Evolutionary conservation across 2,329 filamentous ascomycete genomes (phyloP), one percentile per base, ranked within the genome.

Genomic region (Penicillium crustosum): DNA sequence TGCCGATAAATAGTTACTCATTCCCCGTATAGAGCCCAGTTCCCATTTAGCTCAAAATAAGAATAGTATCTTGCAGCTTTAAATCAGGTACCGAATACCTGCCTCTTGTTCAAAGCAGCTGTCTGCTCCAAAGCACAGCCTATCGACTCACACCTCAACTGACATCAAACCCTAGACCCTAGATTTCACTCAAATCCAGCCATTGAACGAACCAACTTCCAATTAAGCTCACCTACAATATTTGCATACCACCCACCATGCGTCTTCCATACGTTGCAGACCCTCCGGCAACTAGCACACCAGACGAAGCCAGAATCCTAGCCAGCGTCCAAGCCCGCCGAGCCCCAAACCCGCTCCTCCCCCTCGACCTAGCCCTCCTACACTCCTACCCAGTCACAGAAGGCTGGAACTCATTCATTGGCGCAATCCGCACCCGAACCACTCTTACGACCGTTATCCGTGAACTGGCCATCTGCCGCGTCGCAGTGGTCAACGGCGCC

Each of bases 391-490:
- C 81, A 3, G 76, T 85, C 15, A 78, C 82, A 42, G 81, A 85
- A 67, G 83, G 83, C 53, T 86, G 83, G 81, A 85, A 85, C 68
- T 75, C 78, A 21, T 84, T 85, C 64, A 75, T 85, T 33, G 81
- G 81, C 42, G 76, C 82, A 38, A 82, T 86, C 44, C 80, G 83
- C 44, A 83, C 80, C 1, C 72, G 75, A 57, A 85, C 81, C 6
- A 79, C 76, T 13, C 73, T 85, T 3, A 68, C 80, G 3, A 72
- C 76, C 3, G 70, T 76, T 35, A 68, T 91, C 53, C 86, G 89
- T 64, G 91, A 96, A 78, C 80, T 93, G 19, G 88, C 89, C 63
- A 93, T 96, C 66, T 91, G 86, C 68, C 84, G 91, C 49, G 89
- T 95, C 15, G 91, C 91, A 13, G 86, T 89, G 17, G 83, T 91